Percentiles rank a stretch among this genome's conserved stretches.
phyloP scores from a whole-genome alignment of 1,284 basidiomycete genomes.

The Limonomyces culmigenus region DNA sequence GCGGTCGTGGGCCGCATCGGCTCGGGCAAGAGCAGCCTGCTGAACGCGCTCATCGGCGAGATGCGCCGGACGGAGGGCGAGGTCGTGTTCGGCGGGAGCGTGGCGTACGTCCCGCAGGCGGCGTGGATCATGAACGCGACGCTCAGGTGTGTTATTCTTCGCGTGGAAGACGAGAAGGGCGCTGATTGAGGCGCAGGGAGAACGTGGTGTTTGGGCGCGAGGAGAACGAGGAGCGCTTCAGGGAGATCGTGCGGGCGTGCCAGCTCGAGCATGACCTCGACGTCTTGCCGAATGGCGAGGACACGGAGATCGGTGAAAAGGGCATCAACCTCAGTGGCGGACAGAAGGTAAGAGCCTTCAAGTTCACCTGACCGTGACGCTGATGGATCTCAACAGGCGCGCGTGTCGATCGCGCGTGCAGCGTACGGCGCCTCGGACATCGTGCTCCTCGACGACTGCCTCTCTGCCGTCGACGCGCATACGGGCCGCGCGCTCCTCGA shows the following conservation, averaged over 20 bases:
- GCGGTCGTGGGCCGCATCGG: constrained; percentile 63
- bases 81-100: constrained; percentile 45
- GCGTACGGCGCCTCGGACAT: constrained; percentile 65
- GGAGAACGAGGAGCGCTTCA: constrained; percentile 42
- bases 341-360: constrained; percentile 55
- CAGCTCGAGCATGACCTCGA: constrained; percentile 47
- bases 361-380: too few relatives aligned
- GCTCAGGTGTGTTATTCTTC: constrained; percentile 55
- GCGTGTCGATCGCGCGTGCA: constrained; percentile 67
- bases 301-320: constrained; percentile 75
- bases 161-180: constrained; percentile 27
- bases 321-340: constrained; percentile 56
- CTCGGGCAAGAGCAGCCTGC: constrained; percentile 53
- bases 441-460: constrained; percentile 55
- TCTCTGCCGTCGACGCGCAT: constrained; percentile 61
- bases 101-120: constrained; percentile 64
- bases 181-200: constrained; percentile 42
- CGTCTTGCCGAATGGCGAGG: constrained; percentile 45
- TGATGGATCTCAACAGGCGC: constrained; percentile 81
- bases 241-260: constrained; percentile 41
- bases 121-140: constrained; percentile 72
- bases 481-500: constrained; percentile 46
- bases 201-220: constrained; percentile 46
- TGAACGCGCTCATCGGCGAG: constrained; percentile 65
- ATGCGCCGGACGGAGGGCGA: constrained; percentile 49